Evolutionary conservation across 345 rosid genomes (phyloP), one percentile per base, ranked within the genome.

Genomic region (Cardamine occulta): DNA sequence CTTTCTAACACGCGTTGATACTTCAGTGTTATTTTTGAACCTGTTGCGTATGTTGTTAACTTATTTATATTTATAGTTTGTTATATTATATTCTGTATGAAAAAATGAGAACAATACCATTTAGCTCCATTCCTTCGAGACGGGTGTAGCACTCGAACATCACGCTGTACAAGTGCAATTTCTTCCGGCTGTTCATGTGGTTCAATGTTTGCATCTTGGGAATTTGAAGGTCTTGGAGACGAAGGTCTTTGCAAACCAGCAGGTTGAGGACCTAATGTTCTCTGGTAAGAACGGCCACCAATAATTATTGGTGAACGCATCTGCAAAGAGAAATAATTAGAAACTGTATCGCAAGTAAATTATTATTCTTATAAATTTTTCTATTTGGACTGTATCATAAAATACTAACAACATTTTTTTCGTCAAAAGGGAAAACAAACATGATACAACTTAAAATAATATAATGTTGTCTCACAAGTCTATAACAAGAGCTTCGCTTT

Each of bases 81-180:
- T 44, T 15, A 44, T 5, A 24, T 26, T 5, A 39, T 29, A 17
- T 37, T 19, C 7, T 19, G 3, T 18, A 28, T 61, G 17, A 61
- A 48, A 40, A 40, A 62, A 7, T 12, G 32, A 66, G 34, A 53
- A 21, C 1, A 35, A 8, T 68, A 68, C 63, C 73, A 69, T 69
- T 69, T 69, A 15, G 54, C 63, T 69, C 18, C 54, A 40, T 69
- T 56, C n/a, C 5, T 69, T 55, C 54, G 15, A 40, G 29, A 9
- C 0, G 29, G 63, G 37, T 55, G 63, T 17, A 69, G 63, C 12
- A 40, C 52, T 69, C 28, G 63, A n/a, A 28, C 0, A 54, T 69
- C 54, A 69, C 1, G 2, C 3, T 4, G 3, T 4, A 55, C 2
- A 15, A 9, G 17, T 14, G n/a, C 3, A 15, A 48, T 3, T 37